Percentiles rank a stretch among this genome's conserved stretches.
Conservation (phyloP, 2,329 filamentous ascomycete species). For the Calonectria henricotiae region DNA sequence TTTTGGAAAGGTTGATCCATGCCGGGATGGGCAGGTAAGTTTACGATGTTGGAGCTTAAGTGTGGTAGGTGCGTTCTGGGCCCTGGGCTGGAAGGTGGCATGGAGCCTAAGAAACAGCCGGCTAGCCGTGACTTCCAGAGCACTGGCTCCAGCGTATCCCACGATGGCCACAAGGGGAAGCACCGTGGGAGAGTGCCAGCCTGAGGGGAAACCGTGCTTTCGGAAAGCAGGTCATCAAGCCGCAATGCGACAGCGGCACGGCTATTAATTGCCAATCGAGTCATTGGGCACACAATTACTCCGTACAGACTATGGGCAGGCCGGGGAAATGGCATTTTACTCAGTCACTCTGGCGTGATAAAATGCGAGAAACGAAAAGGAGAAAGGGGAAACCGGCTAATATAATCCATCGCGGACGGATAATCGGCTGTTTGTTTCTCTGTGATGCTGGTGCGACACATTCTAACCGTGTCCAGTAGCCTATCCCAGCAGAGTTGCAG, state of each 20-base stretch:
- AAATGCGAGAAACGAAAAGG: neutral
- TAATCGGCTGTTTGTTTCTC: constrained; percentile 26
- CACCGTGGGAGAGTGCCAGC: constrained; percentile 23
- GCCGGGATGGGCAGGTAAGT: constrained; percentile 30
- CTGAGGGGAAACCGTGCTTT: constrained; percentile 4
- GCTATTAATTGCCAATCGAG: constrained; percentile 18
- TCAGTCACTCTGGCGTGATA: neutral
- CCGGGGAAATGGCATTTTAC: neutral
- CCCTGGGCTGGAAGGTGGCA: constrained; percentile 23
- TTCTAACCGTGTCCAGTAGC: constrained; percentile 13
- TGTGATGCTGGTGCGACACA: constrained; percentile 34
- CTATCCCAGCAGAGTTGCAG: constrained; percentile 25
- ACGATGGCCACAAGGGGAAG: constrained; percentile 18
- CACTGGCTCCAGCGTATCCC: neutral
- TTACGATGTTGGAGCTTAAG: constrained; percentile 27
- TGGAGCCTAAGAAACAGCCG: neutral
- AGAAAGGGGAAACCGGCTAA: neutral
- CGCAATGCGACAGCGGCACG: constrained; percentile 18
- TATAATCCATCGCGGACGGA: constrained; percentile 7
- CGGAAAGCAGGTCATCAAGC: constrained; percentile 2
- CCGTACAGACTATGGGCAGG: neutral
- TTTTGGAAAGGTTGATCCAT: constrained; percentile 34
- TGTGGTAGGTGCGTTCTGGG: constrained; percentile 36
- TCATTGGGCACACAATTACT: constrained; percentile 16
- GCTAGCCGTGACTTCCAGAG: neutral